phyloP scores from a whole-genome alignment of 2,329 filamentous ascomycete species.

The Pestalotiopsis fici region DNA sequence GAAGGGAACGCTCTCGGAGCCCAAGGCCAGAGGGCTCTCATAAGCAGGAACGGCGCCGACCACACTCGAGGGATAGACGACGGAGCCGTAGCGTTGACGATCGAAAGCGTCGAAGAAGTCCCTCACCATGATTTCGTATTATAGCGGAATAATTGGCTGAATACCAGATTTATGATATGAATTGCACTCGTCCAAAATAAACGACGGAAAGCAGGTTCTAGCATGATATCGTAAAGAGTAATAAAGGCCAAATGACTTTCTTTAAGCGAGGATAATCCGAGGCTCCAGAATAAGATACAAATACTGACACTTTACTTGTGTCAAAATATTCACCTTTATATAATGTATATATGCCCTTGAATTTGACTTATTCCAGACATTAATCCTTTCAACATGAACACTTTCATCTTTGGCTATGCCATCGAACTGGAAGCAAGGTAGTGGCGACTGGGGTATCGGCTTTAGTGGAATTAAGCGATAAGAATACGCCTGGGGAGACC shows the following conservation, averaged over 20 bases:
- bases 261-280: too few species aligned
- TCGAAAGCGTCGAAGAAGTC: constrained; percentile 5
- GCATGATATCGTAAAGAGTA: too few species aligned
- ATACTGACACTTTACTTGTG: too few species aligned
- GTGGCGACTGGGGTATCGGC: constrained; percentile 15
- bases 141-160: background rate
- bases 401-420: background rate
- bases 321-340: too few species aligned
- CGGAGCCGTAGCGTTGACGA: constrained; percentile 23
- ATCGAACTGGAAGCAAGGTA: background rate
- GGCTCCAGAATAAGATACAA: too few species aligned
- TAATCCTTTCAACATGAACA: background rate
- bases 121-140: background rate
- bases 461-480: constrained; percentile 18
- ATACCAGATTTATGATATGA: too few species aligned
- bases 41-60: constrained; percentile 17
- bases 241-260: too few species aligned
- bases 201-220: too few species aligned
- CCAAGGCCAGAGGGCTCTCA: constrained; percentile 18
- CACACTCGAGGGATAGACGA: constrained; percentile 22
- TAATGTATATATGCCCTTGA: too few species aligned
- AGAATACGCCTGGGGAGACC: background rate
- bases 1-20: constrained; percentile 21
- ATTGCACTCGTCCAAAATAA: too few species aligned
- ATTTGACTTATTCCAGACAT: background rate